These are phyloP conservation scores for Chrysosporium queenslandicum DNA, from an alignment of 2,329 filamentous ascomycete species.

Conservation along the genomic window DNA sequence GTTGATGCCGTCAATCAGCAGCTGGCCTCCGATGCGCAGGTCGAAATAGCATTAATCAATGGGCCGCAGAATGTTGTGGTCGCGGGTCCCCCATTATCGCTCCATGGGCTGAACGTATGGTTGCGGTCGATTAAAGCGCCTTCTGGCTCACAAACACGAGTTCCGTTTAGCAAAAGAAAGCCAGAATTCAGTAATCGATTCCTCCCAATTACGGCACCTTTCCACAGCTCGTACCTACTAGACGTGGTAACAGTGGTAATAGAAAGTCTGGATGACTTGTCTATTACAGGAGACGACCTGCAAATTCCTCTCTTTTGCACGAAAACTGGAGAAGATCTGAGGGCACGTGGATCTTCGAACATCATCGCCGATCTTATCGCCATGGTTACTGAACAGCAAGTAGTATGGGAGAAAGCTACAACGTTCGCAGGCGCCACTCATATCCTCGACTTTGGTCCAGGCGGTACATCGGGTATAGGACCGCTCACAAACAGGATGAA, in stretches of 20 bases:
- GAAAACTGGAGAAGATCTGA: conserved; percentile 74
- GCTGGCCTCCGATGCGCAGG: too few relatives aligned
- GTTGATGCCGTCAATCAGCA: too few relatives aligned
- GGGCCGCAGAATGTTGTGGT: too few relatives aligned
- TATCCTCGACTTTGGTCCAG: conserved; percentile 91
- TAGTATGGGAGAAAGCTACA: too few relatives aligned
- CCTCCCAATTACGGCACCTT: conserved; percentile 91
- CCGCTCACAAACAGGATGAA: too few relatives aligned
- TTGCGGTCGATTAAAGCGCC: conserved; percentile 37
- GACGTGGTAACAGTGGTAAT: conserved; percentile 40
- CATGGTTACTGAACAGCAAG: conserved; percentile 75
- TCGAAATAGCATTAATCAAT: too few relatives aligned
- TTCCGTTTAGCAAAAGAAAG: conserved; percentile 91
- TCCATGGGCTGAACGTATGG: too few relatives aligned
- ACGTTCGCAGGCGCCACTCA: conserved; percentile 48
- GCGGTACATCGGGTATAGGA: conserved; percentile 64
- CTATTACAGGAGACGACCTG: conserved; percentile 51
- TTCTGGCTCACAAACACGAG: conserved; percentile 37
- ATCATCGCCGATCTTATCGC: conserved; percentile 77
- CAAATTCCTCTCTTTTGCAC: conserved; percentile 85
- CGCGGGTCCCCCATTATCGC: too few relatives aligned
- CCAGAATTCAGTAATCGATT: conserved; percentile 94
- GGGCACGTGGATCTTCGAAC: conserved; percentile 42
- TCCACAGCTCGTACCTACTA: conserved; percentile 88
- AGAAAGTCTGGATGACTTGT: too few relatives aligned